Base-by-base conservation (phyloP, 768 basidiomycete species). In the Nevesoporus exiguus region DNA sequence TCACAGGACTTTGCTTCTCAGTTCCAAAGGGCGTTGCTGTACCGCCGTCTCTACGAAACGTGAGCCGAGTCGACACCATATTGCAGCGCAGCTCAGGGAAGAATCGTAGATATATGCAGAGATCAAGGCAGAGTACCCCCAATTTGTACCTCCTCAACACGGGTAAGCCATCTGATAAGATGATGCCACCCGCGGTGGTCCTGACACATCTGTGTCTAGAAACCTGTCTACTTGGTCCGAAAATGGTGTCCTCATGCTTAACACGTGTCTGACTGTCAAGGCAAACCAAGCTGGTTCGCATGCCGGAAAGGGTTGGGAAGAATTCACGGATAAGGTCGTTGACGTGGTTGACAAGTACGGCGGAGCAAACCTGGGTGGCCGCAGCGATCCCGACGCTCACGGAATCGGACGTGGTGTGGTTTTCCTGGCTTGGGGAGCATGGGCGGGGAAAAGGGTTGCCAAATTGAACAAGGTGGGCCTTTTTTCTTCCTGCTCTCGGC, bases 401-500 rank as follows among this genome's bases (percentile, higher is more conserved):
- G 87, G 85, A 25, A 66, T 80, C 50, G 84, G 88, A 55, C 82
- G 86, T 5, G 90, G 93, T 42, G 81, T 88, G 24, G 86, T 86
- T 45, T 94, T 98, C 68, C 79, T 98, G 62, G 90, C 90, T 7
- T 97, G 94, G 93, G 94, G 95, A 9, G 78, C 82, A 8, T 88
- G 85, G 77, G 95, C 95, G 21, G 82, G 79, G 53, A 92, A 94
- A 73, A 80, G 91, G 63, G 88, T 91, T 51, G 80, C 82, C 51
- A 86, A 85, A 65, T 74, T 95, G 33, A 81, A 83, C 71, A 82
- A 83, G 77, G 92, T 90, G 40, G 59, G 75, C 48, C 44, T 30
- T 34, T 59, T 60, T 52, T 45, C 46, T 17, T n/a, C 13, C 13
- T 33, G 33, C 47, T 42, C 56, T 53, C 44, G 49, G 54, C 55